Evolutionary conservation across 2,329 filamentous ascomycete genomes (phyloP), one percentile per base, ranked within the genome.

Genomic region (Cladophialophora exuberans): DNA sequence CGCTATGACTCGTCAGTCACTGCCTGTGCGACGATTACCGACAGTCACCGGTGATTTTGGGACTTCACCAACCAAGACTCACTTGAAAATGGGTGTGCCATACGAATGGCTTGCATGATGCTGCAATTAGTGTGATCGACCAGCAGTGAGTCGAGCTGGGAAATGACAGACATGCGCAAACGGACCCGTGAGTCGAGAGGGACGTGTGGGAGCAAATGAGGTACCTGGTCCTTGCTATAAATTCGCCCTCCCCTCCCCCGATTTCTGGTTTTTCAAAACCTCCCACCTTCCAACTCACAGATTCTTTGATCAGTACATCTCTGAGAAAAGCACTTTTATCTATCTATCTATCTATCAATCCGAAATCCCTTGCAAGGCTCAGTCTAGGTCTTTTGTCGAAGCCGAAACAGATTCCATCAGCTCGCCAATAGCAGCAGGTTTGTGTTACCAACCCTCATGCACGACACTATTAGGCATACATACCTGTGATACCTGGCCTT

Each of bases 371-470:
- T 49, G 35, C 23, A 26, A 49, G 35, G 46, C 35, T 41, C 23
- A 25, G 46, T 39, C 35, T 31, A 41, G 20, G 9, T 25, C 36
- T 42, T 30, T 33, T 25, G 18, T 23, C 31, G n/a, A n/a, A n/a
- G n/a, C n/a, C n/a, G n/a, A n/a, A n/a, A 51, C 52, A 51, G 28
- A 48, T 4, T 13, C 17, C 13, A 23, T 39, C 3, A 15, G 23
- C 44, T 41, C 41, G 25, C 43, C 10, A 55, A 48, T 52, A 25
- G 44, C 46, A 17, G 36, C 17, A 49, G 56, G 56, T 59, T 33
- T 53, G 56, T 51, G 39, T 42, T n/a, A 39, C 35, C 51, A 33
- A 56, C 56, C 48, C 26, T 33, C 36, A 33, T 41, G 52, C 52
- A 55, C 23, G 39, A 49, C 36, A 45, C 18, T 20, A 22, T 39